Base-by-base conservation (phyloP, 2,329 filamentous ascomycete genomes). In the Drechslerella coelobrocha region DNA sequence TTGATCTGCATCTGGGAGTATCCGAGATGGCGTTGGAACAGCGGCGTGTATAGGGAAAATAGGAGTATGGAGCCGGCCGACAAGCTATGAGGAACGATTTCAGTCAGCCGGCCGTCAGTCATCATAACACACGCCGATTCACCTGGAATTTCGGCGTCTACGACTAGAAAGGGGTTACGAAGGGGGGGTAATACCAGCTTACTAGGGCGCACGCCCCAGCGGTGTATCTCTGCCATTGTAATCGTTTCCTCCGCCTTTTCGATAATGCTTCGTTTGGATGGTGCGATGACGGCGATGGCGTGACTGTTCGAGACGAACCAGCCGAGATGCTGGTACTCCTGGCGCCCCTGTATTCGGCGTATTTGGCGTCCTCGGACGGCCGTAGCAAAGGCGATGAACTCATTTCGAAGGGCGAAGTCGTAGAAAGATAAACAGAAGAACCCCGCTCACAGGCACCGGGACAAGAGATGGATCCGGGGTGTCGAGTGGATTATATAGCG, bases 1-100 rank as follows among this genome's bases (percentile, higher is more conserved):
- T 97, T 97, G 79, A 99, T 91, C 78, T 94, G 90, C 72, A 94
- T 85, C 80, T 99, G 94, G 2, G 88, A 89, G 80, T 97, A 99
- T 77, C 87, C 89, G 55, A 99, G 83, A 47, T 88, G 87, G 61
- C 89, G 88, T 78, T 96, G 91, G 81, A 99, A 91, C 51, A 95
- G 83, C 74, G 91, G 92, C 7, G 90, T 94, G 78, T 97, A 99
- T 29, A 99, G 86, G 34, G 92, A 96, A 81, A 94, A 99, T 52
- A 92, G 90, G 53, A 91, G 92, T 76, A 97, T 91, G 76, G 91
- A 95, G 72, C 93, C 94, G 27, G 92, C 93, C 78, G 90, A 94
- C 29, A 97, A 55, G 57, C 76, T 71, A 48, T 73, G 6, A 27
- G 26, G 23, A 17, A 34, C 14, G 8, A 7, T 48, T 12, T 31